Evolutionary conservation across 768 basidiomycete species (phyloP).

Genomic region (Udeniomyces megalosporus): DNA sequence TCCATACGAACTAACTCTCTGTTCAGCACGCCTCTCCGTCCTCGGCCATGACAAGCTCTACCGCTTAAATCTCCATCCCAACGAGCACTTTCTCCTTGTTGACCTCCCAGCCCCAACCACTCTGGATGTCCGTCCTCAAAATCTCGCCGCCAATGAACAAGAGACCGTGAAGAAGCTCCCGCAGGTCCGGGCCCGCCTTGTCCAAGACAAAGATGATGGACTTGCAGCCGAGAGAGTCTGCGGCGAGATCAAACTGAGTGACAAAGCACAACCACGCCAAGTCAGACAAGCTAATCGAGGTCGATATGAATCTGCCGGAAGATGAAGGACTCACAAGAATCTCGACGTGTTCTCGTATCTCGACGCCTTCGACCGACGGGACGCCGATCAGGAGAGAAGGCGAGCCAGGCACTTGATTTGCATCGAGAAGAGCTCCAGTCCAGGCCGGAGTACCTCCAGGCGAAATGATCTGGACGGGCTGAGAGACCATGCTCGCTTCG

Average conservation of each 20-base stretch:
- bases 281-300: conserved; percentile 11
- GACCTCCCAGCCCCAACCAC: conserved; percentile 29
- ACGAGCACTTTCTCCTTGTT: conserved; percentile 66
- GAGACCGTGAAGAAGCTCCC: conserved; percentile 61
- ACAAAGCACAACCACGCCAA: conserved; percentile 57
- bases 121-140: conserved; percentile 39
- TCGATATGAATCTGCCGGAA: too few species aligned
- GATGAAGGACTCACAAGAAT: conserved; percentile 6
- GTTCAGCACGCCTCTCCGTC: too few species aligned
- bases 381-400: conserved; percentile 63
- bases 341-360: conserved; percentile 61
- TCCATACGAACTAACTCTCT: too few species aligned
- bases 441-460: background rate
- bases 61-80: conserved; percentile 54
- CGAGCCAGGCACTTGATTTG: conserved; percentile 36
- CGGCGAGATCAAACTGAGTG: conserved; percentile 73
- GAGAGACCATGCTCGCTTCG: background rate
- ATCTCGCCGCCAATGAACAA: conserved; percentile 85
- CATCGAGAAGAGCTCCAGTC: conserved; percentile 1
- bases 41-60: background rate
- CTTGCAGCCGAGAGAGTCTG: conserved; percentile 61
- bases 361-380: conserved; percentile 55
- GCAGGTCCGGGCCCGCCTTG: conserved; percentile 50
- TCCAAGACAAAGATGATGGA: conserved; percentile 67
- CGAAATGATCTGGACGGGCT: background rate